A percentile compares a stretch with the other conserved stretches of the same genome.
phyloP scores from a whole-genome alignment of 2,329 filamentous ascomycete genomes.

The Colletotrichum cereale region DNA sequence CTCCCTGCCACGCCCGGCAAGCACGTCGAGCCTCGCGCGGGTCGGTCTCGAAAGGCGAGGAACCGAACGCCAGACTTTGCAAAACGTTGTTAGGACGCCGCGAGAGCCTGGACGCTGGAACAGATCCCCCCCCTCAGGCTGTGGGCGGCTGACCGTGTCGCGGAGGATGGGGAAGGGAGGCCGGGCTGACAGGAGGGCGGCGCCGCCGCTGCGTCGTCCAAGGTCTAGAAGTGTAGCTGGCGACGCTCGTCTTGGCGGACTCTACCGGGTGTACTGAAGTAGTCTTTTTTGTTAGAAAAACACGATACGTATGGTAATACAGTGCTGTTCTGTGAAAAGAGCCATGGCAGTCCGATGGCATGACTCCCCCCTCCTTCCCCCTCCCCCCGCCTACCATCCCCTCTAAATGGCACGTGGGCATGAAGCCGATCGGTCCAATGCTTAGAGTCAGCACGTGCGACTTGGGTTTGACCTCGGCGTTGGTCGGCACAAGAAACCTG shows the following conservation, averaged over 20 bases:
- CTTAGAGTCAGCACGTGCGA: background rate
- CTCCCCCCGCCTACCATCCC: too few relatives aligned
- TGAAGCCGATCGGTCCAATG: background rate
- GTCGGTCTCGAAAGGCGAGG: constrained; percentile 24
- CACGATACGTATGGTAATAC: background rate
- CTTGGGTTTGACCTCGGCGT: background rate
- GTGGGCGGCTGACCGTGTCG: constrained; percentile 8
- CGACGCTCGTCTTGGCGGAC: constrained; percentile 24
- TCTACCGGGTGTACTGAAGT: constrained; percentile 28
- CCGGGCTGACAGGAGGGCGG: background rate
- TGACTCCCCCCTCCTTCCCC: background rate
- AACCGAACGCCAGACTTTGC: constrained; percentile 11
- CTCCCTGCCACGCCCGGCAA: constrained; percentile 17
- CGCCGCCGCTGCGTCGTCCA: background rate
- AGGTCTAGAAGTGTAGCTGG: constrained; percentile 1
- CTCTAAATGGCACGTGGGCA: background rate
- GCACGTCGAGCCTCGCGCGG: background rate
- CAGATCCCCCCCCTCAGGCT: constrained; percentile 13
- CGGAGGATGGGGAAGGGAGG: constrained; percentile 16
- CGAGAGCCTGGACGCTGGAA: constrained; percentile 18
- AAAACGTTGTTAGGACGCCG: too few relatives aligned
- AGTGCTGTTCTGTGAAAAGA: background rate
- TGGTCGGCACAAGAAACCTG: background rate
- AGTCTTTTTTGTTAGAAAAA: background rate
- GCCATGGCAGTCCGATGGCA: background rate